Evolutionary conservation across 192 early-diverging fungal species (phyloP).

Genomic region (Linderina pennispora): DNA sequence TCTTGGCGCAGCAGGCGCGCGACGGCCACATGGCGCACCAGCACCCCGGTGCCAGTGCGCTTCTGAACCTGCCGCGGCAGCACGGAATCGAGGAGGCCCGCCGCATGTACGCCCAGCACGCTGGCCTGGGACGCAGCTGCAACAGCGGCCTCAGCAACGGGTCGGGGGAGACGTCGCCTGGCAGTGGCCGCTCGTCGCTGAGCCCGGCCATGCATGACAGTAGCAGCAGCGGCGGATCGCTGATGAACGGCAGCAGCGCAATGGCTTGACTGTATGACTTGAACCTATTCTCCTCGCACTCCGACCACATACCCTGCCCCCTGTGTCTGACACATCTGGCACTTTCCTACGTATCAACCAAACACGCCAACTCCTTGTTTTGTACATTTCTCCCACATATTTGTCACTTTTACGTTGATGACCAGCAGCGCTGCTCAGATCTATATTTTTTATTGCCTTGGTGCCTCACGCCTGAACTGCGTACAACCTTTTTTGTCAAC

Average conservation of each 20-base stretch:
- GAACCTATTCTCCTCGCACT: neutral
- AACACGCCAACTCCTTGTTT: neutral
- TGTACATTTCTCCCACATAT: too few species aligned
- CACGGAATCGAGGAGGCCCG: slow-evolving; percentile 8
- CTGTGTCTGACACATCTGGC: neutral
- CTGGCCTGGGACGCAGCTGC: too few species aligned
- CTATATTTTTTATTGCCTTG: neutral
- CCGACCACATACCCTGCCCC: neutral
- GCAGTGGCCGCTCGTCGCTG: neutral
- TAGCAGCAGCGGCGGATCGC: neutral
- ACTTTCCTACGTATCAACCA: too few species aligned
- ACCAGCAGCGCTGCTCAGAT: neutral
- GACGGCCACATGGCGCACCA: slow-evolving; percentile 1
- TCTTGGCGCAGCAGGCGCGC: slow-evolving; percentile 1
- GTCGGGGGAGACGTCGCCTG: neutral
- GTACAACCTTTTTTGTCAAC: too few species aligned
- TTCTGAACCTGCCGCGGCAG: slow-evolving; percentile 12
- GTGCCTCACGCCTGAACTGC: neutral
- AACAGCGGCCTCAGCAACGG: neutral
- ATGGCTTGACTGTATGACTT: neutral
- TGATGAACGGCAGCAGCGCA: neutral
- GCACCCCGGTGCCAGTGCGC: neutral
- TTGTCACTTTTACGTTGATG: too few species aligned
- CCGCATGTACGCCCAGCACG: neutral
- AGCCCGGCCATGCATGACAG: neutral